phyloP scores from a whole-genome alignment of 2,329 filamentous ascomycete genomes.

The Epicoccum nigrum region DNA sequence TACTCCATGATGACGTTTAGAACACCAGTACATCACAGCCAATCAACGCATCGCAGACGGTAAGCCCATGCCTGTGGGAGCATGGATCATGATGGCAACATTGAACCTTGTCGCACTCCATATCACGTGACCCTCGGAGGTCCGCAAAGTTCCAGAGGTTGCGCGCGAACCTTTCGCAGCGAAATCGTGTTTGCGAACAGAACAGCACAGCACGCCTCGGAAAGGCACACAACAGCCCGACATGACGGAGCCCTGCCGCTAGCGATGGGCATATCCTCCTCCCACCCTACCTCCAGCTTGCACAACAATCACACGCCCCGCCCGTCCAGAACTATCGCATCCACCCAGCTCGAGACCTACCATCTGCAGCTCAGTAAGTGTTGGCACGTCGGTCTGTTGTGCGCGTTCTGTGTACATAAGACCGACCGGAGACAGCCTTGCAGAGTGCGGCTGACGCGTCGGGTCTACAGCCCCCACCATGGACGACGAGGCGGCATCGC shows the following conservation, averaged over 20 bases:
- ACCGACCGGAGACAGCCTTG: not conserved
- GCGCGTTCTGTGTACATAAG: not conserved
- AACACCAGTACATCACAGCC: slow-evolving; percentile 20
- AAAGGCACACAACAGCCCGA: not conserved
- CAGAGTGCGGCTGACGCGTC: slow-evolving; percentile 18
- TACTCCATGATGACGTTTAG: slow-evolving; percentile 27
- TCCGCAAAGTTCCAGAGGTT: not conserved
- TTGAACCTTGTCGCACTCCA: no score
- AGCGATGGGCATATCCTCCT: slow-evolving; percentile 26
- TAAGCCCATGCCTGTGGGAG: no score
- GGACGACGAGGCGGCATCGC: slow-evolving; percentile 29
- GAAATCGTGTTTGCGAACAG: slow-evolving; percentile 4
- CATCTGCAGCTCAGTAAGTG: slow-evolving; percentile 24
- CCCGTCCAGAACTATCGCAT: slow-evolving; percentile 2
- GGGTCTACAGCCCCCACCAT: slow-evolving; percentile 20
- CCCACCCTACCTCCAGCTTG: slow-evolving; percentile 19
- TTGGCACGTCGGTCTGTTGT: slow-evolving; percentile 5
- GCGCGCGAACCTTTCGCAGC: slow-evolving; percentile 3
- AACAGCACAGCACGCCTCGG: not conserved
- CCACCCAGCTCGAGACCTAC: slow-evolving; percentile 13
- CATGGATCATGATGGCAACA: no score
- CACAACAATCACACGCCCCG: not conserved
- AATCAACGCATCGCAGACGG: slow-evolving; percentile 20
- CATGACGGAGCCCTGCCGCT: not conserved
- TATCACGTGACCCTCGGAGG: not conserved